phyloP scores from a whole-genome alignment of 1,139 yeast genomes.

The Yamadazyma taylorii region DNA sequence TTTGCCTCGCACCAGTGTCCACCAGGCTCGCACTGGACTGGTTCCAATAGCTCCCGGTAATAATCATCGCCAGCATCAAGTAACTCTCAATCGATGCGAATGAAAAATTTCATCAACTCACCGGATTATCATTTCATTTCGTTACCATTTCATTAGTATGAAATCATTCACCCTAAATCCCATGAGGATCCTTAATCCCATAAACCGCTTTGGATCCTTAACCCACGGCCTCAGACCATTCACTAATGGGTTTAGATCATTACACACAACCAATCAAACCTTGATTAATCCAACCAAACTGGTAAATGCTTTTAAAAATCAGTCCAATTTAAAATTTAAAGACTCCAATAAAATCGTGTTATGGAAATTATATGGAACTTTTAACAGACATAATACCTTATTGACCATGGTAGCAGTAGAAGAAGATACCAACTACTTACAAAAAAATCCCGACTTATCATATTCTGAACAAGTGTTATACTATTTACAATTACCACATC shows the following conservation, averaged over 20 bases:
- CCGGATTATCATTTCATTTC: no score
- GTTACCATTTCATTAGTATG: no score
- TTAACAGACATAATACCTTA: conserved; percentile 81
- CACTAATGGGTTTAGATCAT: not conserved
- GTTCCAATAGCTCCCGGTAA: no score
- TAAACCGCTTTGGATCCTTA: not conserved
- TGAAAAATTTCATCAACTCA: no score
- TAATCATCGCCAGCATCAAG: no score
- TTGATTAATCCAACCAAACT: not conserved
- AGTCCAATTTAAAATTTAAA: conserved; percentile 1
- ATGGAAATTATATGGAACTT: conserved; percentile 74
- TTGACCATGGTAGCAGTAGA: conserved; percentile 72
- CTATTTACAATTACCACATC: conserved; percentile 78
- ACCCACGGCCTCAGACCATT: not conserved
- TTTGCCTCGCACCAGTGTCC: no score
- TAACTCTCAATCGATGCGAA: no score
- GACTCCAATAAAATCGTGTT: conserved; percentile 31
- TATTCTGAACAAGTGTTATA: conserved; percentile 79
- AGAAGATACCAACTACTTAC: conserved; percentile 60
- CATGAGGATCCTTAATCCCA: no score
- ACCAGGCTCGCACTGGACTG: no score
- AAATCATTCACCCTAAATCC: no score
- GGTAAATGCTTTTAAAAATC: not conserved
- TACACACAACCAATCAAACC: not conserved
- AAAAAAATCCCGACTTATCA: conserved; percentile 54